Evolutionary conservation across 495 filamentous ascomycete species (phyloP).

Genomic region (Hypoxylon cercidicola): DNA sequence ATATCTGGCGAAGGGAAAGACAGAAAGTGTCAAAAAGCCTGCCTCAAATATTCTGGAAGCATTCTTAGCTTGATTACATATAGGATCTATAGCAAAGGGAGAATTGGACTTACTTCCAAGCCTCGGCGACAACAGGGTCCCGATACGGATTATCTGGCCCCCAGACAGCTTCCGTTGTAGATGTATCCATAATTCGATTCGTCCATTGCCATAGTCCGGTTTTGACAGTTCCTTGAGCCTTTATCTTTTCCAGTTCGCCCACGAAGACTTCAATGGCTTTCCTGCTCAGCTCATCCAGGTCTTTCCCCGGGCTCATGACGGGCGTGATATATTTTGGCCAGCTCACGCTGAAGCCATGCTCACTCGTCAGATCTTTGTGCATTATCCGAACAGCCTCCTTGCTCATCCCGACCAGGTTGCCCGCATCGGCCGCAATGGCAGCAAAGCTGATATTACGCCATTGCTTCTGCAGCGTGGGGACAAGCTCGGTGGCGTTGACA

Average conservation of each 20-base stretch:
- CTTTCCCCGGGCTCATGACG: conserved; percentile 28
- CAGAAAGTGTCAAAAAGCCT: conserved; percentile 30
- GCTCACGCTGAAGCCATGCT: conserved; percentile 34
- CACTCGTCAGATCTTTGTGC: conserved; percentile 26
- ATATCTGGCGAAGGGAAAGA: conserved; percentile 26
- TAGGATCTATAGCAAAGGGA: background rate
- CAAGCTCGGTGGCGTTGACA: conserved; percentile 37
- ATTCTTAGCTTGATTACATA: background rate
- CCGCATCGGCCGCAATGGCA: conserved; percentile 28
- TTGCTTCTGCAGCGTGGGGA: conserved; percentile 36
- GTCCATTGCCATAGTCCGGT: conserved; percentile 30
- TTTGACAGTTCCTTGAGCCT: background rate
- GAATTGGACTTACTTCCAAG: conserved; percentile 25
- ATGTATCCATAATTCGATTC: conserved; percentile 16
- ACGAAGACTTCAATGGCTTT: conserved; percentile 27
- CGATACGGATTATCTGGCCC: conserved; percentile 37
- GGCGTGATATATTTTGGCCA: conserved; percentile 33
- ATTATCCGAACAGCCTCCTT: conserved; percentile 31
- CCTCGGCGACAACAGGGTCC: conserved; percentile 24
- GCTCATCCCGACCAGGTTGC: conserved; percentile 30
- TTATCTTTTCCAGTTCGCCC: conserved; percentile 21
- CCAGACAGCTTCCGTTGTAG: conserved; percentile 36
- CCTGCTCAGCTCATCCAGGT: conserved; percentile 35
- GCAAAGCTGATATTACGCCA: conserved; percentile 40
- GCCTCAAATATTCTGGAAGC: conserved; percentile 25